These are phyloP conservation scores for Rosellinia necatrix DNA, from an alignment of 2,329 filamentous ascomycete genomes.

Conservation along the genomic window DNA sequence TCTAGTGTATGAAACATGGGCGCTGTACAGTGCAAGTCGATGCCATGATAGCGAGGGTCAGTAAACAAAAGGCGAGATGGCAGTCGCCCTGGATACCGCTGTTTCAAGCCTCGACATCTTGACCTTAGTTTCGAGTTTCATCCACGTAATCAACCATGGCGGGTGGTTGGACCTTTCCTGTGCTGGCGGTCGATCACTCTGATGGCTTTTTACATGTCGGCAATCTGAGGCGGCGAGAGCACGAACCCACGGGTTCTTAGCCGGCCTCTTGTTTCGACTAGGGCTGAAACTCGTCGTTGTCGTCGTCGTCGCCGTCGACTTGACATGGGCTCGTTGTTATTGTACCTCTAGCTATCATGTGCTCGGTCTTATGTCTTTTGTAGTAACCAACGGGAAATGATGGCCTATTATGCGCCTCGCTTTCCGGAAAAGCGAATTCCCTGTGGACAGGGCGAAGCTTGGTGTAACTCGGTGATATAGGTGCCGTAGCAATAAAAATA, in stretches of 20 bases:
- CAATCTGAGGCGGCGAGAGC: too few species aligned
- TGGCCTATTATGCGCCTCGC: conserved; percentile 18
- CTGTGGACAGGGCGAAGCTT: conserved; percentile 27
- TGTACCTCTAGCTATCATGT: conserved; percentile 9
- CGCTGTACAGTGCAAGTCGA: conserved; percentile 6
- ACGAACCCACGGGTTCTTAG: too few species aligned
- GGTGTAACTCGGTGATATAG: background rate
- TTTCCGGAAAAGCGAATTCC: conserved; percentile 32
- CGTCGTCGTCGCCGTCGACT: too few species aligned
- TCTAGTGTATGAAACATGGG: background rate
- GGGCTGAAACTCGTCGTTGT: too few species aligned
- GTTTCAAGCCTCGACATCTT: conserved; percentile 32
- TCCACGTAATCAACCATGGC: conserved; percentile 24
- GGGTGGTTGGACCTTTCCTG: conserved; percentile 26
- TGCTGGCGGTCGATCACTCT: background rate
- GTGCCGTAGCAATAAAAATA: conserved; percentile 1
- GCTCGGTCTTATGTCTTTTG: conserved; percentile 6
- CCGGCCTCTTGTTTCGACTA: too few species aligned
- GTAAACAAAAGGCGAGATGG: background rate
- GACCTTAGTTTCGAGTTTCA: conserved; percentile 32
- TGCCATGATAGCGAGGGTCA: background rate
- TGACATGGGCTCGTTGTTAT: conserved; percentile 28
- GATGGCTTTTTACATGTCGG: too few species aligned
- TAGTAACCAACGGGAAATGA: conserved; percentile 14
- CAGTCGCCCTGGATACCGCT: conserved; percentile 5